Evolutionary conservation across 768 basidiomycete species (phyloP), one percentile per base, ranked within the genome.

Genomic region (Pholiota conissans): DNA sequence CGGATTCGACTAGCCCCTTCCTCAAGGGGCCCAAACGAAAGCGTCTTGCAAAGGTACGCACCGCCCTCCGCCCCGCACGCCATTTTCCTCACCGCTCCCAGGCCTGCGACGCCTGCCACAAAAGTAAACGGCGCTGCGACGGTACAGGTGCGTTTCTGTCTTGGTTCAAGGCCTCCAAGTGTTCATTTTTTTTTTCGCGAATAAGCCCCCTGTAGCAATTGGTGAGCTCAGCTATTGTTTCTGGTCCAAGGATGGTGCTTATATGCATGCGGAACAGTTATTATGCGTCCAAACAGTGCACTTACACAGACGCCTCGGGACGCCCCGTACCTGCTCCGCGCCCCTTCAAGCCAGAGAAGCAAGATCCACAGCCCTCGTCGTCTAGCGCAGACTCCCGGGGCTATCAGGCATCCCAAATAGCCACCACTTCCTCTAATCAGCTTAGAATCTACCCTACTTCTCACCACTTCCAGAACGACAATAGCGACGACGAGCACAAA

Each of bases 31-130:
- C 78, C 47, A 84, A 84, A 65, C 76, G 82, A 61, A 84, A 83
- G 69, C 74, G 82, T 49, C 78, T 84, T 14, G 79, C 81, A 63
- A 82, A 82, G 77, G 80, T 79, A 49, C 49, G 62, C 59, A 29
- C 26, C 42, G 11, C 42, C 42, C 40, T 50, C 28, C 22, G 52
- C 47, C 55, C 52, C 26, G 26, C 51, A 55, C 45, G 42, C 58
- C 22, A 24, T 22, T 45, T 45, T 45, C 34, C 58, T 63, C 46
- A 35, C n/a, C 49, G 27, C 47, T 45, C 4, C 59, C 56, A 82
- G 80, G 81, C 91, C 49, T 92, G 91, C 72, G 88, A 91, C 71
- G 86, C 88, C 52, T 93, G 91, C 69, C 91, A 93, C 69, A 90
- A 89, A 71, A 87, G 85, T 73, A 93, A 93, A 68, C 84, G 91